These are phyloP conservation scores for Aspergillus cavernicola DNA, from an alignment of 495 filamentous ascomycete species.

Conservation along the genomic window DNA sequence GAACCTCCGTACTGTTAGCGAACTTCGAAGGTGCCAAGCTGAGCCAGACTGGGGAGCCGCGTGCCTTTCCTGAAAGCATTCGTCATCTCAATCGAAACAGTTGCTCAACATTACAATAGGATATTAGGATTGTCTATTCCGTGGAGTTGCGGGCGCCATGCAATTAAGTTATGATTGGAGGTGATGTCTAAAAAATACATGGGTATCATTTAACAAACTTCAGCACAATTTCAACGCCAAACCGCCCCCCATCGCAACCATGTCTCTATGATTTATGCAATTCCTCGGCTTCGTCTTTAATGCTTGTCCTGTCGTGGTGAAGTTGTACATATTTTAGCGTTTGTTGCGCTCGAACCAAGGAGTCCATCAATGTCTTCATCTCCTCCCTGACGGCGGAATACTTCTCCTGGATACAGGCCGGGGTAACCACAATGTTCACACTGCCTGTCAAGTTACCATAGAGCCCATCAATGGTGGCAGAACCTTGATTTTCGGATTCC, in stretches of 20 bases:
- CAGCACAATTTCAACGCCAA: background rate
- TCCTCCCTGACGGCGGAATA: slow-evolving; percentile 26
- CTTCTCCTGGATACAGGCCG: slow-evolving; percentile 10
- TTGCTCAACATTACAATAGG: too few relatives aligned
- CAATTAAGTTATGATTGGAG: too few relatives aligned
- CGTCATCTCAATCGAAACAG: background rate
- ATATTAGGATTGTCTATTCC: too few relatives aligned
- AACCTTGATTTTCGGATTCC: background rate
- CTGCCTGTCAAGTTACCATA: slow-evolving; percentile 21
- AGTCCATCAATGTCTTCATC: slow-evolving; percentile 17
- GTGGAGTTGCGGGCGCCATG: too few relatives aligned
- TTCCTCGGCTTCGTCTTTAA: background rate
- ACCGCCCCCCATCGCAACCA: too few relatives aligned
- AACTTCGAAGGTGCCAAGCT: slow-evolving; percentile 17
- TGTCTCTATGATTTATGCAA: too few relatives aligned
- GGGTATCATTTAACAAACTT: slow-evolving; percentile 6
- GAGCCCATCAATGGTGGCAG: background rate
- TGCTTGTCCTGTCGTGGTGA: too few relatives aligned
- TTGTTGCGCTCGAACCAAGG: slow-evolving; percentile 5
- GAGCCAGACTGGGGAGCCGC: slow-evolving; percentile 14
- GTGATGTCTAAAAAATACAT: slow-evolving; percentile 10
- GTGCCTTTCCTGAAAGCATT: slow-evolving; percentile 5
- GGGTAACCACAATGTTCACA: slow-evolving; percentile 24
- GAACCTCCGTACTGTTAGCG: background rate
- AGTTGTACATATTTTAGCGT: background rate